Conservation (phyloP, 371 early-diverging fungal species). For the Entomophthora muscae region DNA sequence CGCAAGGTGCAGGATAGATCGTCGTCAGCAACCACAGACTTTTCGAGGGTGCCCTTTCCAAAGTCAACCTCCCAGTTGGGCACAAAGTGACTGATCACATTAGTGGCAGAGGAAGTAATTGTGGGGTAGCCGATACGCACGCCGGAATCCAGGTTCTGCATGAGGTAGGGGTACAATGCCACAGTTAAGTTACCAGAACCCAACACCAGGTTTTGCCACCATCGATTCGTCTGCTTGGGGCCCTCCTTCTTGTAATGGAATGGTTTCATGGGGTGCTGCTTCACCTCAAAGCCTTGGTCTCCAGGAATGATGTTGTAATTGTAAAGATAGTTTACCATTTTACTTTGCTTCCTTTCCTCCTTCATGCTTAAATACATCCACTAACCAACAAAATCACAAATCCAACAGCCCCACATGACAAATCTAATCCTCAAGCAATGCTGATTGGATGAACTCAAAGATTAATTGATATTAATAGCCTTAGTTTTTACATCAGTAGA, state of each 20-base stretch:
- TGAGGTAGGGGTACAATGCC: conserved; percentile 21
- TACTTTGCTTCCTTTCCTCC: too few species aligned
- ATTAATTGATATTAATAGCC: too few species aligned
- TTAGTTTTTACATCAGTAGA: too few species aligned
- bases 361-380: too few species aligned
- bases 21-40: neutral
- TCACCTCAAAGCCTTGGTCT: neutral
- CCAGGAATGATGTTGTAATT: too few species aligned
- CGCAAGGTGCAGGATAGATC: conserved; percentile 13
- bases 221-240: conserved; percentile 19
- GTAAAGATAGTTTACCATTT: too few species aligned
- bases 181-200: conserved; percentile 20
- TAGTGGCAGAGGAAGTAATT: conserved; percentile 9
- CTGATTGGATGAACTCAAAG: too few species aligned
- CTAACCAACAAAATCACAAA: too few species aligned
- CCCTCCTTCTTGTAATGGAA: neutral
- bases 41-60: neutral
- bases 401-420: too few species aligned
- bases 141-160: conserved; percentile 1
- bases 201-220: too few species aligned
- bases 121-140: neutral
- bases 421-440: too few species aligned
- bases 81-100: conserved; percentile 5
- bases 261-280: neutral
- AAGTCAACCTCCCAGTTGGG: neutral